Percentiles rank a stretch among this genome's conserved stretches.
Evolutionary conservation across 2,329 filamentous ascomycete species (phyloP).

Genomic region (Phoma sp.): DNA sequence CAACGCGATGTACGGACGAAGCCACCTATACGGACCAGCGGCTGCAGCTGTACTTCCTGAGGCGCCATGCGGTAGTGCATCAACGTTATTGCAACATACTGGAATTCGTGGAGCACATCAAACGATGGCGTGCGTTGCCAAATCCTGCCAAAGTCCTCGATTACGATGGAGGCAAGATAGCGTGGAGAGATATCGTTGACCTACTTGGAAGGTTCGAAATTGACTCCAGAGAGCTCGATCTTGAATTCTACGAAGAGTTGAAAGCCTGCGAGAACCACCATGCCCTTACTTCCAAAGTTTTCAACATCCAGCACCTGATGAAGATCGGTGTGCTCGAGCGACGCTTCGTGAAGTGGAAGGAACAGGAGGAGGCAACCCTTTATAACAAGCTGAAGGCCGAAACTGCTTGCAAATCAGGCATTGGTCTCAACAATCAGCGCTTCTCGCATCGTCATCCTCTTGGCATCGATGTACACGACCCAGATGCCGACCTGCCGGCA

Average conservation of each 20-base stretch:
- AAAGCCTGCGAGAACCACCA: not conserved
- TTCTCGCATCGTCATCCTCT: constrained; percentile 3
- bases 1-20: not conserved
- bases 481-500: not conserved
- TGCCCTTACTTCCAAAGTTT: not conserved
- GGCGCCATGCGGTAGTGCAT: not conserved
- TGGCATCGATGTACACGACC: not conserved
- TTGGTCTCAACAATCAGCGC: not conserved
- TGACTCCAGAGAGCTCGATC: constrained; percentile 2
- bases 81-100: constrained; percentile 12
- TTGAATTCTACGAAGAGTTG: not conserved
- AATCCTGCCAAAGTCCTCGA: constrained; percentile 8
- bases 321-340: constrained; percentile 1
- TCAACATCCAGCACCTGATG: not conserved
- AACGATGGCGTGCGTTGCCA: constrained; percentile 9
- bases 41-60: constrained; percentile 10
- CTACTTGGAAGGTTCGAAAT: not conserved
- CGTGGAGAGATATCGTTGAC: constrained; percentile 1
- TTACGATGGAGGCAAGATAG: not conserved
- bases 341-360: constrained; percentile 1
- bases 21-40: not conserved
- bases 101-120: constrained; percentile 12
- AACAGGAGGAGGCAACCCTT: not conserved
- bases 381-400: not conserved
- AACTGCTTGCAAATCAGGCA: not conserved